Conservation (phyloP, 2,329 filamentous ascomycete species). For the Fusarium sp. region DNA sequence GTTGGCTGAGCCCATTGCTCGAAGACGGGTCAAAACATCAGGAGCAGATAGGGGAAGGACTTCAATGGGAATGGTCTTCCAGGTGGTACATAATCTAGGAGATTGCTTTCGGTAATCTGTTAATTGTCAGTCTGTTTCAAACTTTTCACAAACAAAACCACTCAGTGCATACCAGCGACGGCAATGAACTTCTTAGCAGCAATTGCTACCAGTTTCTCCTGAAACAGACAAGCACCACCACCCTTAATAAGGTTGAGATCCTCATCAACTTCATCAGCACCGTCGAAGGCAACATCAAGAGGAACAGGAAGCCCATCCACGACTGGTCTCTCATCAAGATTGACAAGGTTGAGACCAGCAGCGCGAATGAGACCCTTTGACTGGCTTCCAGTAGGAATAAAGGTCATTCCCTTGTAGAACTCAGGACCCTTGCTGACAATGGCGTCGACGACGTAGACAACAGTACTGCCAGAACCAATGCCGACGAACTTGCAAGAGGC, state of each 20-base stretch:
- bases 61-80: slow-evolving; percentile 91
- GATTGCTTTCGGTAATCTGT: slow-evolving; percentile 91
- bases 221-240: slow-evolving; percentile 95
- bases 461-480: slow-evolving; percentile 83
- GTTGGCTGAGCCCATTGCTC: slow-evolving; percentile 73
- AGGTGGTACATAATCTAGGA: slow-evolving; percentile 74
- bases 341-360: slow-evolving; percentile 78
- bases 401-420: slow-evolving; percentile 73
- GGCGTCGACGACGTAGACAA: slow-evolving; percentile 85
- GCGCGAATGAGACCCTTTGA: slow-evolving; percentile 84
- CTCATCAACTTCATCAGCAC: slow-evolving; percentile 94
- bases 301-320: slow-evolving; percentile 51
- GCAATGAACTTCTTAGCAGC: slow-evolving; percentile 86
- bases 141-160: not conserved
- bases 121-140: slow-evolving; percentile 3
- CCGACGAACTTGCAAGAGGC: slow-evolving; percentile 71
- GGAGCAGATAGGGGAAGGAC: slow-evolving; percentile 85
- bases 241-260: slow-evolving; percentile 98
- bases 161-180: slow-evolving; percentile 70
- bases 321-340: slow-evolving; percentile 76
- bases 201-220: slow-evolving; percentile 94
- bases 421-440: slow-evolving; percentile 68
- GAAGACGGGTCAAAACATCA: slow-evolving; percentile 77
- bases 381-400: slow-evolving; percentile 92
- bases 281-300: slow-evolving; percentile 93